These are phyloP conservation scores for Brassica juncea DNA, from an alignment of 345 rosid genomes.

Conservation along the genomic window DNA sequence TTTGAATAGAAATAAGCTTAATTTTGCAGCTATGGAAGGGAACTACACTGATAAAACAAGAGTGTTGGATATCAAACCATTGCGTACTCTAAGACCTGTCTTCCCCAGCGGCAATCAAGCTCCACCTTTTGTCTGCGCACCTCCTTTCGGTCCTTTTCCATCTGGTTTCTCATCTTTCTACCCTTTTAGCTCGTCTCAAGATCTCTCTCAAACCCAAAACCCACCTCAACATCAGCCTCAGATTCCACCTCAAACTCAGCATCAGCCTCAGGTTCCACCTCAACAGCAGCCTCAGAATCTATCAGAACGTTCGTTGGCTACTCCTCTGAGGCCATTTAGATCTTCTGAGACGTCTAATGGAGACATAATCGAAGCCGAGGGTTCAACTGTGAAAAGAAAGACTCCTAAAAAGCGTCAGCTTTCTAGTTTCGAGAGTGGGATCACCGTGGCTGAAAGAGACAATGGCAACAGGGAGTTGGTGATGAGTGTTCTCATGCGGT, in stretches of 20 bases:
- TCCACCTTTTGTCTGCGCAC: constrained; percentile 50
- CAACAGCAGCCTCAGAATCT: neutral
- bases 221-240: constrained; percentile 26
- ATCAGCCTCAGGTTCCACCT: neutral
- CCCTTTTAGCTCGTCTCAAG: constrained; percentile 51
- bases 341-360: constrained; percentile 44
- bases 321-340: constrained; percentile 59
- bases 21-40: constrained; percentile 45
- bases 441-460: constrained; percentile 42
- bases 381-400: constrained; percentile 32
- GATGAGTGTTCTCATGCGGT: constrained; percentile 45
- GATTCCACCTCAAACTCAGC: neutral
- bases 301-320: constrained; percentile 17
- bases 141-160: constrained; percentile 60
- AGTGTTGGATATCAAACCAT: constrained; percentile 75
- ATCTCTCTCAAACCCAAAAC: constrained; percentile 39
- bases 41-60: constrained; percentile 50
- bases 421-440: constrained; percentile 35
- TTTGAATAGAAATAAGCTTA: neutral
- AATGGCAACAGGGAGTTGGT: constrained; percentile 50
- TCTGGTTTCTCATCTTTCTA: constrained; percentile 70
- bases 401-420: constrained; percentile 20
- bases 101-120: constrained; percentile 50
- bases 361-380: neutral
- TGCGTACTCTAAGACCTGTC: constrained; percentile 63